Percentiles rank a stretch among this genome's conserved stretches.
Evolutionary conservation across 1,284 basidiomycete species (phyloP).

Genomic region (Hortiboletus rubellus): DNA sequence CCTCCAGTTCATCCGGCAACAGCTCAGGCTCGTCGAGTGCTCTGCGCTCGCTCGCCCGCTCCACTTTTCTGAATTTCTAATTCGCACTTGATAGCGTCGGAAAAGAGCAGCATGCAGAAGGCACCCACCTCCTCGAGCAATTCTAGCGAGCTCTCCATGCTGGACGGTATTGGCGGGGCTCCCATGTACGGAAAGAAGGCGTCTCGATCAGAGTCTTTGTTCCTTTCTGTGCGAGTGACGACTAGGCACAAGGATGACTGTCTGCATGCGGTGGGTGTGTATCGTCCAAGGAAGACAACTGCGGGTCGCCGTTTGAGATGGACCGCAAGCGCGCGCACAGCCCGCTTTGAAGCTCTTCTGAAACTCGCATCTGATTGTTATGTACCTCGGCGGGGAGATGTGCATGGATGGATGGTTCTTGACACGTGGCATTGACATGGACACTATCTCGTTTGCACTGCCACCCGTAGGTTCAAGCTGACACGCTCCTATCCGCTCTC

Average conservation of each 20-base stretch:
- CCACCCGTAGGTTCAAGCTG: slow-evolving; percentile 7
- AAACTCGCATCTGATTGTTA: slow-evolving; percentile 17
- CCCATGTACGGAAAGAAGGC: neutral
- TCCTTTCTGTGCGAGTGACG: slow-evolving; percentile 15
- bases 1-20: slow-evolving; percentile 20
- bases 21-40: slow-evolving; percentile 37
- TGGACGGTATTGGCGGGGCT: neutral
- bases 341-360: slow-evolving; percentile 5
- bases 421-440: slow-evolving; percentile 15
- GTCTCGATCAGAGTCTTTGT: neutral
- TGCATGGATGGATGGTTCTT: neutral
- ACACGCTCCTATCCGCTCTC: neutral
- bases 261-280: neutral
- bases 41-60: slow-evolving; percentile 51
- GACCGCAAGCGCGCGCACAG: neutral
- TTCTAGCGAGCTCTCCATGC: slow-evolving; percentile 34
- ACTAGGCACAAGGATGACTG: slow-evolving; percentile 2
- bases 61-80: slow-evolving; percentile 56
- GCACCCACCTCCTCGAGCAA: slow-evolving; percentile 44
- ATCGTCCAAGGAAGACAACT: neutral
- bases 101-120: neutral
- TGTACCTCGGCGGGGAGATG: neutral
- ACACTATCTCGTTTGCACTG: slow-evolving; percentile 9
- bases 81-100: neutral
- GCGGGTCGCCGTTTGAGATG: neutral